These are phyloP conservation scores for Ascochyta clinopodiicola DNA, from an alignment of 2,329 filamentous ascomycete species.

Conservation along the genomic window DNA sequence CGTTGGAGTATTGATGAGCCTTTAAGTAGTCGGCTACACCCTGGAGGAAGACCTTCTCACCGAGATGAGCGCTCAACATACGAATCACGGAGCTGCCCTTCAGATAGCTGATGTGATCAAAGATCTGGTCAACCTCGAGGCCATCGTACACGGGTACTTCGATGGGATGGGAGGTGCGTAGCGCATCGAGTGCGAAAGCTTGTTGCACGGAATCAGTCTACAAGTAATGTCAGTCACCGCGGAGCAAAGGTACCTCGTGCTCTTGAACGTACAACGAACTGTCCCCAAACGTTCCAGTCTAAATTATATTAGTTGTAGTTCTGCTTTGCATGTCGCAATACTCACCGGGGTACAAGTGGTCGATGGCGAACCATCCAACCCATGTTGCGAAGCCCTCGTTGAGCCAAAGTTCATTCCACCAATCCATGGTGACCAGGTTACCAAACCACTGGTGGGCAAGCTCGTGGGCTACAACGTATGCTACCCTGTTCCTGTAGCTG, in stretches of 20 bases:
- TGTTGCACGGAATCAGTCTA: conserved; percentile 89
- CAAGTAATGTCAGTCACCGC: conserved; percentile 46
- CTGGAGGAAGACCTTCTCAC: conserved; percentile 84
- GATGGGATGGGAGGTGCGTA: conserved; percentile 92
- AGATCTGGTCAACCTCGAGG: conserved; percentile 96
- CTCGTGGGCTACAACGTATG: conserved; percentile 98
- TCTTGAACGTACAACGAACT: conserved; percentile 78
- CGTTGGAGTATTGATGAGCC: conserved; percentile 85
- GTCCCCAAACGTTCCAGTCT: conserved; percentile 97
- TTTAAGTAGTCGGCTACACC: conserved; percentile 91
- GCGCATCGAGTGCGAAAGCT: conserved; percentile 86
- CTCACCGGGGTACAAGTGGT: conserved; percentile 81
- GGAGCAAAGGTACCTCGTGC: conserved; percentile 58
- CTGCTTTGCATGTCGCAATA: not conserved
- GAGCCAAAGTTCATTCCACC: conserved; percentile 89
- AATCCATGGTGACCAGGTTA: conserved; percentile 95
- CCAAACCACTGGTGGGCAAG: conserved; percentile 97
- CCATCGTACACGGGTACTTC: conserved; percentile 94
- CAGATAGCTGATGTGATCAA: conserved; percentile 94
- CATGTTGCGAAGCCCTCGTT: conserved; percentile 98
- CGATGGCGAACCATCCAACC: conserved; percentile 93
- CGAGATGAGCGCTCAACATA: conserved; percentile 92
- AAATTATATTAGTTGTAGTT: conserved; percentile 16
- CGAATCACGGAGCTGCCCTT: conserved; percentile 97
- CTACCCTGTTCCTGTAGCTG: conserved; percentile 89